Evolutionary conservation across 1,284 basidiomycete genomes (phyloP).

Genomic region (Sanghuangporus weigelae): DNA sequence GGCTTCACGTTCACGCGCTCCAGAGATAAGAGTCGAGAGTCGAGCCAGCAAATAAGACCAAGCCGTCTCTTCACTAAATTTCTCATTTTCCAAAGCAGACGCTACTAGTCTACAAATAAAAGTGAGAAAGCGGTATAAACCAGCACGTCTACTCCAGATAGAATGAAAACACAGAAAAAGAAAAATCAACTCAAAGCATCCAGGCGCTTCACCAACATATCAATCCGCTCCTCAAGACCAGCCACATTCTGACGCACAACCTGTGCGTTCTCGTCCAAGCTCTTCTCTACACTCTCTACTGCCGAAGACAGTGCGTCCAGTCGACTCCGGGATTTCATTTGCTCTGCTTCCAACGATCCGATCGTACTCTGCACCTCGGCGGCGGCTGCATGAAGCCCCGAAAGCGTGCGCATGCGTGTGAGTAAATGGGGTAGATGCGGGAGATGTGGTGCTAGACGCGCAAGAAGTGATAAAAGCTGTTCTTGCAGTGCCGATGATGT

Average conservation of each 20-base stretch:
- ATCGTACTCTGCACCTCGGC: conserved; percentile 71
- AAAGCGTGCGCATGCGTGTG: conserved; percentile 78
- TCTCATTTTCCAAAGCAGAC: too few relatives aligned
- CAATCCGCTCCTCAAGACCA: conserved; percentile 63
- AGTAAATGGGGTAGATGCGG: conserved; percentile 93
- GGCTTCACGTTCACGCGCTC: background rate
- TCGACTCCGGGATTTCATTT: conserved; percentile 54
- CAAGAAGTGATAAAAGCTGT: conserved; percentile 69
- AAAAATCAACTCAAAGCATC: conserved; percentile 32
- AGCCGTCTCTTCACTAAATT: too few relatives aligned
- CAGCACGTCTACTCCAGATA: background rate
- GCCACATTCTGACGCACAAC: conserved; percentile 70
- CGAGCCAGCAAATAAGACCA: too few relatives aligned
- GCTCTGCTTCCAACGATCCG: conserved; percentile 67
- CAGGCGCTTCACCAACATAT: conserved; percentile 46
- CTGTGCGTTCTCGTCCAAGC: conserved; percentile 69
- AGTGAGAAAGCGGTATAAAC: background rate
- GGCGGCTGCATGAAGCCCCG: conserved; percentile 78
- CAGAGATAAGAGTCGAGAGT: background rate
- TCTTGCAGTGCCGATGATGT: conserved; percentile 45
- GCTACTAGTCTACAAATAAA: too few relatives aligned
- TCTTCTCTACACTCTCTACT: conserved; percentile 66
- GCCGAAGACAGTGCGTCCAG: conserved; percentile 67
- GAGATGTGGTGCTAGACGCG: conserved; percentile 79
- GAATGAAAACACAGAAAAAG: background rate